Evolutionary conservation across 306 rosid genomes (phyloP), one percentile per base, ranked within the genome.

Genomic region (Lathyrus sativus): DNA sequence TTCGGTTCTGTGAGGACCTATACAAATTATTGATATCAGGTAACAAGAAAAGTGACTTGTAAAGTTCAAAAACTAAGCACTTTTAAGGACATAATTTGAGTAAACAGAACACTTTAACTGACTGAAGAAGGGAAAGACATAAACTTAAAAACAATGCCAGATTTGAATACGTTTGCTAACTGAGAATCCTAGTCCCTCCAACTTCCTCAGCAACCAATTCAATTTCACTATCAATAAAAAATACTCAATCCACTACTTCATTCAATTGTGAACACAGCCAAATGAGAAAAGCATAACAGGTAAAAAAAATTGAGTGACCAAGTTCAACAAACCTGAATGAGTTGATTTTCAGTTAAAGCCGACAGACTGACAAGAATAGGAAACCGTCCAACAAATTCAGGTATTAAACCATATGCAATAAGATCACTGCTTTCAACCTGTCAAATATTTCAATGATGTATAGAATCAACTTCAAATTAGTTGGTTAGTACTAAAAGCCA

Each of bases 391-490:
- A 95, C 99, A 84, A 95, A 95, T 75, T 90, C 99, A 37, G 99
- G 97, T 76, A 95, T 90, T 67, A 95, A 82, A 64, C 99, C 99
- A 63, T 95, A 95, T 18, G 97, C 82, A 57, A 88, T 86, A 46
- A 95, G 99, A 81, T 95, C 99, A 70, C 97, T 80, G 76, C 99
- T 90, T 79, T 95, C 99, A 56, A 85, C 99, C 97, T 95, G 88
- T 63, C 63, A 84, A 72, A 73, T 73, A 70, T 59, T 43, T 51
- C 58, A 39, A 33, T 49, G n/a, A 67, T 15, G 56, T 62, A 53
- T 69, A 14, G 51, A 71, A 65, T 75, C 65, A 63, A 62, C 7
- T 41, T 13, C 19, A 82, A 76, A 57, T 22, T 17, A 66, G 73
- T n/a, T 55, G 51, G 12, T 58, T 13, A 6, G 50, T 35, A 50